Base-by-base conservation (phyloP, 1,139 yeast genomes). In the Fermentozyma sake region DNA sequence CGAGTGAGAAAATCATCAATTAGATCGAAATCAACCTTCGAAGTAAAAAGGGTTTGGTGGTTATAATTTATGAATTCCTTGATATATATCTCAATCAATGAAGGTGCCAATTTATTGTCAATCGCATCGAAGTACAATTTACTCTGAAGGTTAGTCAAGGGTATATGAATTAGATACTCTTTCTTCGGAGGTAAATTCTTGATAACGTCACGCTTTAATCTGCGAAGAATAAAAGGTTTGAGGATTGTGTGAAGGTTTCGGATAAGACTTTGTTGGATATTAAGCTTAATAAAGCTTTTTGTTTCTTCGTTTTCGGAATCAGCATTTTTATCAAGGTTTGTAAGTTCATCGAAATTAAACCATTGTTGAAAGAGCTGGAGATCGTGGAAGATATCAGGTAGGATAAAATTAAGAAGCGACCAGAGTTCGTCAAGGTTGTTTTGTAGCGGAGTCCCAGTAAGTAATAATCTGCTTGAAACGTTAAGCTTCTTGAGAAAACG, bases 371-470 rank as follows among this genome's bases (percentile, higher is more conserved):
- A 91, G 24, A 86, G 67, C 29, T 81, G 91, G 35, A 87, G 68
- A 52, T 91, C 97, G 27, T 85, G 84, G 53, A 91, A 91, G 20
- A 91, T 82, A 46, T 89, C 96, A 0, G 98, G 97, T 29, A 91
- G 60, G 23, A 89, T 79, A 46, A 89, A 89, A 48, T 91, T 89
- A 31, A 89, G 62, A 34, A 89, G 61, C 0, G 95, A 81, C 97
- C 97, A 89, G 22, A 89, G 60, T 52, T 89, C 98, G 28, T 80
- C 73, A 31, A 89, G 60, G 47, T 87, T 89, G 50, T 89, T 89
- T 50, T 89, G 98, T 26, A 89, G 60, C 0, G 98, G 97, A 0
- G 98, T 89, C 11, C 97, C 97, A 0, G 97, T 89, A 10, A 89
- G 61, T 20, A 89, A 58, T 27, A 89, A 58, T 35, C 96, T 62